Percentiles rank a stretch among this genome's conserved stretches.
These are phyloP conservation scores for Neurospora crassa DNA, from an alignment of 2,329 filamentous ascomycete genomes.

Conservation along the genomic window DNA sequence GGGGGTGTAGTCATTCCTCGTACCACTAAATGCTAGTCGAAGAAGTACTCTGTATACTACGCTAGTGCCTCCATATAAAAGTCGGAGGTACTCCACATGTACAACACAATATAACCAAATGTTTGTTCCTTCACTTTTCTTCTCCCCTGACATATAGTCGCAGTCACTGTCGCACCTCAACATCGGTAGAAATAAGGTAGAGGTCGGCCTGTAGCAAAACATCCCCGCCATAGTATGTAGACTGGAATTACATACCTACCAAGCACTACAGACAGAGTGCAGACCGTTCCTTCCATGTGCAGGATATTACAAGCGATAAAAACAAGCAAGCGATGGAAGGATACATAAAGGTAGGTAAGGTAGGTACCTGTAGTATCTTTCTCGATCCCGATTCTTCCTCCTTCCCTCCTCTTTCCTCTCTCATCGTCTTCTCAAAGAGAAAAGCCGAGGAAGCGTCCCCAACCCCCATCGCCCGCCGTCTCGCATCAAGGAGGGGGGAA, in stretches of 20 bases:
- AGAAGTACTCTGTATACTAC: neutral
- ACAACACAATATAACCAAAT: neutral
- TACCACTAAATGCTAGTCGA: neutral
- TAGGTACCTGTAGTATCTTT: too few species aligned
- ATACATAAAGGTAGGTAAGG: neutral
- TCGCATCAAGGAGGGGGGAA: neutral
- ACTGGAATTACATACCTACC: too few species aligned
- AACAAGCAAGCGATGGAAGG: neutral
- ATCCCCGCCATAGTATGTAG: too few species aligned
- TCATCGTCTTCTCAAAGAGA: neutral
- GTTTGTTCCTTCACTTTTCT: neutral
- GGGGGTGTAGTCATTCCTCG: neutral
- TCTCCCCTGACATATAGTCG: neutral
- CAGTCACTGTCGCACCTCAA: neutral
- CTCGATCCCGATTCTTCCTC: neutral
- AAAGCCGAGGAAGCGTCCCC: neutral
- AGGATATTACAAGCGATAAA: neutral
- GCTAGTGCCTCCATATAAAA: neutral
- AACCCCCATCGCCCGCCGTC: neutral
- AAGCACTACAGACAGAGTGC: neutral
- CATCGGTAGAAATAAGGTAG: neutral
- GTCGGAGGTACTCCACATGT: neutral
- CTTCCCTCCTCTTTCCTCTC: neutral
- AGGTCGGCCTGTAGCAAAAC: too few species aligned
- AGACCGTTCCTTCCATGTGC: neutral